A percentile compares a stretch with the other conserved stretches of the same genome.
Evolutionary conservation across 148 eudicot genomes (phyloP).

Genomic region (Chenopodium formosanum): DNA sequence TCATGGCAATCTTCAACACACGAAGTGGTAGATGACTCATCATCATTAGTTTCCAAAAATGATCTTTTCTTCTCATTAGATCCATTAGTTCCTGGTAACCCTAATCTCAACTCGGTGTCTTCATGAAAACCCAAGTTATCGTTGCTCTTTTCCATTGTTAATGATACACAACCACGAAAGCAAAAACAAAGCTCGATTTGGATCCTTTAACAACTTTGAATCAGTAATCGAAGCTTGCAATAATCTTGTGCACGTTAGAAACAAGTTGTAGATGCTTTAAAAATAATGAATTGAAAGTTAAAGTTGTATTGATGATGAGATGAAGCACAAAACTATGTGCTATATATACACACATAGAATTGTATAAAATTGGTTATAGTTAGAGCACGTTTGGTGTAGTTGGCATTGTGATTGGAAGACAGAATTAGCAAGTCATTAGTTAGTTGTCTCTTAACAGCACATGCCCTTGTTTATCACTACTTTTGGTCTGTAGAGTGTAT

Average conservation of each 20-base stretch:
- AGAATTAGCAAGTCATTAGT: conserved; percentile 17
- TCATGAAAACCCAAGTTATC: conserved; percentile 15
- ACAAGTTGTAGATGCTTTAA: neutral
- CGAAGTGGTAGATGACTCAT: conserved; percentile 18
- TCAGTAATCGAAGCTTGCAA: neutral
- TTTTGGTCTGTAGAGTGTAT: neutral
- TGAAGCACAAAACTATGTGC: neutral
- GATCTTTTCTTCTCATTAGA: conserved; percentile 16
- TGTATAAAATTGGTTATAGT: neutral
- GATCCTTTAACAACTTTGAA: neutral
- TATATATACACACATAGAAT: neutral
- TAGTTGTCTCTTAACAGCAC: conserved; percentile 24
- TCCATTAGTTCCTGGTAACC: conserved; percentile 27
- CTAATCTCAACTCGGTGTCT: conserved; percentile 39
- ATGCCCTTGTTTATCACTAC: conserved; percentile 1
- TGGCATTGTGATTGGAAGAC: conserved; percentile 23
- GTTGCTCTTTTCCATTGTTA: conserved; percentile 21
- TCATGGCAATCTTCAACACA: conserved; percentile 1
- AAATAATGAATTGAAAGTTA: neutral
- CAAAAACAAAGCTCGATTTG: too few relatives aligned
- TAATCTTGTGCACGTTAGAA: neutral
- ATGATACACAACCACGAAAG: neutral
- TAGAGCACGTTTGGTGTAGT: conserved; percentile 20
- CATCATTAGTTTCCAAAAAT: neutral
- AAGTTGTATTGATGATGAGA: neutral